A percentile compares a stretch with the other conserved stretches of the same genome.
Evolutionary conservation across 140 eudicot species (phyloP).

Genomic region (Bidens hawaiensis): DNA sequence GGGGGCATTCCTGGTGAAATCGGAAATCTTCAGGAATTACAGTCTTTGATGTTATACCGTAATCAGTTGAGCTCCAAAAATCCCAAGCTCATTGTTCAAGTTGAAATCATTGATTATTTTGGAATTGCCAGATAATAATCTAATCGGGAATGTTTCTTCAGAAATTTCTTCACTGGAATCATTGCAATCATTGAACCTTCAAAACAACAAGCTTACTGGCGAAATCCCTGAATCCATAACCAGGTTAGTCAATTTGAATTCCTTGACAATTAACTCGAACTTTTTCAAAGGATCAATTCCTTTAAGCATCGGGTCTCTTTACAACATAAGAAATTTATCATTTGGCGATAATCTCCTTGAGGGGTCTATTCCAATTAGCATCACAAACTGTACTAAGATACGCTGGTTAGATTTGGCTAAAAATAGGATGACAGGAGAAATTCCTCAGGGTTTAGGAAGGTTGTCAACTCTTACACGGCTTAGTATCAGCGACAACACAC

Average conservation of each 20-base stretch:
- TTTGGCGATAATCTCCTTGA: constrained; percentile 39
- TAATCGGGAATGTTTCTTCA: constrained; percentile 48
- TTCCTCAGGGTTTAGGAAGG: constrained; percentile 56
- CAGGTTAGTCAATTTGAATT: constrained; percentile 42
- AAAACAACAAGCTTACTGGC: constrained; percentile 55
- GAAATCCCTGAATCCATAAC: constrained; percentile 60
- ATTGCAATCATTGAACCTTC: too few relatives aligned
- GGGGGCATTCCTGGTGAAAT: constrained; percentile 63
- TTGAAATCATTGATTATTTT: too few relatives aligned
- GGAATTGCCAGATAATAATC: too few relatives aligned
- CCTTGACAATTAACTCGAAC: constrained; percentile 46
- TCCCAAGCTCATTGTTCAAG: too few relatives aligned
- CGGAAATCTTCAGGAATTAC: too few relatives aligned
- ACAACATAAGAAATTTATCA: constrained; percentile 53
- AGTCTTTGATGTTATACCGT: too few relatives aligned
- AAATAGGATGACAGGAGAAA: constrained; percentile 43
- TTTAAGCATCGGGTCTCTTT: constrained; percentile 51
- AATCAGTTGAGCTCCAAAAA: too few relatives aligned
- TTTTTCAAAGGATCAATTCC: constrained; percentile 63
- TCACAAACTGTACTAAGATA: constrained; percentile 60
- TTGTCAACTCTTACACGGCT: constrained; percentile 50
- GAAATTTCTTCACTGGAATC: constrained; percentile 45
- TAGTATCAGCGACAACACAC: constrained; percentile 28
- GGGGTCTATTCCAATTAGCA: constrained; percentile 56
- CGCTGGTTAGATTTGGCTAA: constrained; percentile 30